A percentile compares a stretch with the other conserved stretches of the same genome.
Conservation (phyloP, 495 filamentous ascomycete species). For the Rhypophila decipiens region DNA sequence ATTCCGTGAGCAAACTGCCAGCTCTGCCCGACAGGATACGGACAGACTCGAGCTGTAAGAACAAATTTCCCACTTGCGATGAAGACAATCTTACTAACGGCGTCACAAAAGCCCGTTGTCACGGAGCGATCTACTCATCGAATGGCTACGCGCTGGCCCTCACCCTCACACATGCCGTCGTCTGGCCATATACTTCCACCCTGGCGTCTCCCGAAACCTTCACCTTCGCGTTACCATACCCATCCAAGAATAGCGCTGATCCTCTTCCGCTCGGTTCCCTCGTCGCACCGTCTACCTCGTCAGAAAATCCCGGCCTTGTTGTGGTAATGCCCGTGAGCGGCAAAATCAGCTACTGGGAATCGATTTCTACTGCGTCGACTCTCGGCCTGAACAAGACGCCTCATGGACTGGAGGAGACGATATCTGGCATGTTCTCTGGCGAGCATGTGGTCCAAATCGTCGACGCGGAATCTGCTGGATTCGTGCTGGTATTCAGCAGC, state of each 20-base stretch:
- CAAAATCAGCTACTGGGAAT: slow-evolving; percentile 91
- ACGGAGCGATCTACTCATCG: slow-evolving; percentile 59
- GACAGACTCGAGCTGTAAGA: slow-evolving; percentile 52
- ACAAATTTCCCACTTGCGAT: no score
- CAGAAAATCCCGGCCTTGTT: slow-evolving; percentile 73
- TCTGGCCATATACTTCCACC: slow-evolving; percentile 78
- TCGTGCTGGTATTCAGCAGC: slow-evolving; percentile 73
- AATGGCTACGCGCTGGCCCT: slow-evolving; percentile 71
- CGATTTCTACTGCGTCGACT: slow-evolving; percentile 73
- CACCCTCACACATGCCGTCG: slow-evolving; percentile 70
- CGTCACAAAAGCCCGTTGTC: slow-evolving; percentile 45
- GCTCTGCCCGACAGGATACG: slow-evolving; percentile 70
- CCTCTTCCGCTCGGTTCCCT: slow-evolving; percentile 74
- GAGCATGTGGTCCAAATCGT: slow-evolving; percentile 72
- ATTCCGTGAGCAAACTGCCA: slow-evolving; percentile 78
- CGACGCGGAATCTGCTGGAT: slow-evolving; percentile 75
- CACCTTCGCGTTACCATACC: slow-evolving; percentile 66
- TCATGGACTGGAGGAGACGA: slow-evolving; percentile 65
- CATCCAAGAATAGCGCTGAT: slow-evolving; percentile 56
- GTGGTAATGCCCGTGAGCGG: slow-evolving; percentile 76
- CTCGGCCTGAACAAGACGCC: slow-evolving; percentile 69
- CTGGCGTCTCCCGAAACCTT: slow-evolving; percentile 62
- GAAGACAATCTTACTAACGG: no score
- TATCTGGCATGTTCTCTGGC: slow-evolving; percentile 66
- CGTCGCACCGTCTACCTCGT: slow-evolving; percentile 63